These are phyloP conservation scores for Setaria viridis DNA, from an alignment of 202 grass and related monocot species.

Conservation along the genomic window DNA sequence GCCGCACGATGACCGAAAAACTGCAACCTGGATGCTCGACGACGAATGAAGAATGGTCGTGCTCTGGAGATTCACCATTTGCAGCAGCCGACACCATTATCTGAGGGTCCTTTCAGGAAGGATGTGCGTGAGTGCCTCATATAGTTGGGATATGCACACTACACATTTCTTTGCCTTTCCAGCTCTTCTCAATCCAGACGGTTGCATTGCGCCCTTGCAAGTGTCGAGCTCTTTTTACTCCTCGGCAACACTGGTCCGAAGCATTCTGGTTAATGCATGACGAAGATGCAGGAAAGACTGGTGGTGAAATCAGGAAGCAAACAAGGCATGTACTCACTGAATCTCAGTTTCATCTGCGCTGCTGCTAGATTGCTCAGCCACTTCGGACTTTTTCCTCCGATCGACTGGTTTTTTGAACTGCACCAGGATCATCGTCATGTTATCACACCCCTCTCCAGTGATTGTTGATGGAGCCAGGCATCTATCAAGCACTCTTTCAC, in stretches of 20 bases:
- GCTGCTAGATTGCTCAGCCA: conserved; percentile 40
- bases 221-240: conserved; percentile 25
- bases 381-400: conserved; percentile 41
- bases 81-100: conserved; percentile 20
- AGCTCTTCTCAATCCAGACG: conserved; percentile 14
- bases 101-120: neutral
- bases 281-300: neutral
- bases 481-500: conserved; percentile 87
- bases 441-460: conserved; percentile 85
- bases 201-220: neutral
- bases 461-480: conserved; percentile 87
- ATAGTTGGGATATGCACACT: conserved; percentile 17
- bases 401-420: conserved; percentile 77
- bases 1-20: neutral
- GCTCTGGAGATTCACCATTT: neutral
- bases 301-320: neutral
- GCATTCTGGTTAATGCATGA: neutral
- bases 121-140: conserved; percentile 22
- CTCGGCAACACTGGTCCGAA: conserved; percentile 30
- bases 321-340: conserved; percentile 31
- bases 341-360: conserved; percentile 39
- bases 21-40: neutral
- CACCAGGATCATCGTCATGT: conserved; percentile 99
- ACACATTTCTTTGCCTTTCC: neutral
- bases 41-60: neutral